A percentile compares a stretch with the other conserved stretches of the same genome.
phyloP scores from a whole-genome alignment of 208 protist genomes.

The Acanthamoeba culbertsoni region DNA sequence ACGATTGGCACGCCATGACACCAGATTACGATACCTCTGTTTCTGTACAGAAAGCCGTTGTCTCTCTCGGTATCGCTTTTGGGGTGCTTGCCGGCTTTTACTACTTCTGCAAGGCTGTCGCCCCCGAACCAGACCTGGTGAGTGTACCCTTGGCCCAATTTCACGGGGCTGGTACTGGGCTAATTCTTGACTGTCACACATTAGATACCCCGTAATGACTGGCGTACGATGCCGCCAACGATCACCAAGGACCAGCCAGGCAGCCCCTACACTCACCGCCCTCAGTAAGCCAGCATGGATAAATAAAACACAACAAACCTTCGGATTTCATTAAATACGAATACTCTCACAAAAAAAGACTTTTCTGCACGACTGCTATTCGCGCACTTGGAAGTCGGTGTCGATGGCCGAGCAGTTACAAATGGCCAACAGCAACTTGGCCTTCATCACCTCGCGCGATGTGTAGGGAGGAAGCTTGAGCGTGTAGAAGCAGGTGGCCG shows the following conservation, averaged over 20 bases:
- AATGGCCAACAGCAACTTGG: constrained; percentile 74
- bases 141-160: background rate
- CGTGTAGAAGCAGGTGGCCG: constrained; percentile 81
- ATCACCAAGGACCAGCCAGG: background rate
- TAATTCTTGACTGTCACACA: background rate
- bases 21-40: constrained; percentile 39
- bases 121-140: background rate
- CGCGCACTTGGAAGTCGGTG: constrained; percentile 45
- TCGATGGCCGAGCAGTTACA: constrained; percentile 62
- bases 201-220: constrained; percentile 25
- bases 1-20: constrained; percentile 36
- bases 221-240: constrained; percentile 18
- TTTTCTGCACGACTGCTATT: no score
- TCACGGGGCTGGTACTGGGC: background rate
- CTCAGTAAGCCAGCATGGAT: background rate
- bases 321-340: no score
- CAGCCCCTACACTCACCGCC: background rate
- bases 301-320: background rate
- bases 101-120: constrained; percentile 21
- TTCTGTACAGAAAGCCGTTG: background rate
- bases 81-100: background rate
- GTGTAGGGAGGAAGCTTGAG: constrained; percentile 75
- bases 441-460: constrained; percentile 43
- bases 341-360: background rate
- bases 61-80: background rate